Percentiles rank a stretch among this genome's conserved stretches.
Evolutionary conservation across 805 yeast genomes (phyloP).

Genomic region (Starmera caribaea): DNA sequence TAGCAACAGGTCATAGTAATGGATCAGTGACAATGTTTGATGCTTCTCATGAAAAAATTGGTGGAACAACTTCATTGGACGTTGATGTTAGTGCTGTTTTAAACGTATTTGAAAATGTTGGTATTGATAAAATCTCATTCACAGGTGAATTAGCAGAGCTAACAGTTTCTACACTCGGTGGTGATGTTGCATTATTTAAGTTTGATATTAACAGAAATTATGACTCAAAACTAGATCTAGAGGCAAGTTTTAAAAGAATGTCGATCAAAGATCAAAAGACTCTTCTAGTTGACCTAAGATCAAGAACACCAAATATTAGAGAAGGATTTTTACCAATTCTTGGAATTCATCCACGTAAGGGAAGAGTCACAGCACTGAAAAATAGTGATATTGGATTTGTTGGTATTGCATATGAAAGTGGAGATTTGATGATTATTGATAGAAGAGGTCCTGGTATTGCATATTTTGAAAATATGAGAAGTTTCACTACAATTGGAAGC

Average conservation of each 20-base stretch:
- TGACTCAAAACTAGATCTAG: constrained; percentile 26
- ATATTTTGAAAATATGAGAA: constrained; percentile 26
- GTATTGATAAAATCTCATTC: constrained; percentile 55
- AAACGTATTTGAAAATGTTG: constrained; percentile 32
- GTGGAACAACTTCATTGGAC: constrained; percentile 48
- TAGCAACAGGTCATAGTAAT: constrained; percentile 80
- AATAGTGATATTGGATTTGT: constrained; percentile 78
- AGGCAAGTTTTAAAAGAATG: constrained; percentile 19
- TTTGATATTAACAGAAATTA: constrained; percentile 47
- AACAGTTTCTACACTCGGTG: constrained; percentile 55
- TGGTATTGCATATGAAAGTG: constrained; percentile 67
- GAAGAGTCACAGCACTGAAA: constrained; percentile 48
- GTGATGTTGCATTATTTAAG: constrained; percentile 68
- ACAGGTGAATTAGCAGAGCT: constrained; percentile 73
- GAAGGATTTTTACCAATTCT: constrained; percentile 57
- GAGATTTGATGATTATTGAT: constrained; percentile 69
- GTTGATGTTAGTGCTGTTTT: constrained; percentile 43
- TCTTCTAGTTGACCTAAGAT: constrained; percentile 37
- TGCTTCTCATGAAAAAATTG: constrained; percentile 65
- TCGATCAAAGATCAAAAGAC: constrained; percentile 19
- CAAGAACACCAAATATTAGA: constrained; percentile 40
- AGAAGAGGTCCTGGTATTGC: constrained; percentile 72
- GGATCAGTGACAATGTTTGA: constrained; percentile 83
- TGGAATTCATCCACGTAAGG: constrained; percentile 33
- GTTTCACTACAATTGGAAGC: constrained; percentile 17